These are phyloP conservation scores for Aeschynomene evenia DNA, from an alignment of 306 rosid species.

Conservation along the genomic window DNA sequence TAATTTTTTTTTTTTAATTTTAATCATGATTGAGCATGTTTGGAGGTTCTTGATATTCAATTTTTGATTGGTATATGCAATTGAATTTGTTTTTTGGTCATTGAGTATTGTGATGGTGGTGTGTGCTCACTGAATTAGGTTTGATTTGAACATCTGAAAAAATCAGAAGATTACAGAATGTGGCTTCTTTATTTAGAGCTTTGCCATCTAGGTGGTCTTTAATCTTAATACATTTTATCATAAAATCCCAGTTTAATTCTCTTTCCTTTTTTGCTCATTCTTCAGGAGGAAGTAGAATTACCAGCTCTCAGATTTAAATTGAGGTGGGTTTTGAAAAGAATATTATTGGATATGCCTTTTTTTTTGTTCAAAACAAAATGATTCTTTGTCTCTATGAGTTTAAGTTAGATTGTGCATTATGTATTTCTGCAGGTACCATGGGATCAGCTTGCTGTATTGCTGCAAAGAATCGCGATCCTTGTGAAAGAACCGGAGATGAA, in stretches of 20 bases:
- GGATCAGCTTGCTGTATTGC: constrained; percentile 67
- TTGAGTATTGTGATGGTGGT: neutral
- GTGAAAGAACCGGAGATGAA: constrained; percentile 42
- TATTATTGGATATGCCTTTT: neutral
- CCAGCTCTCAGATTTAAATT: constrained; percentile 25
- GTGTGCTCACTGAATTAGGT: neutral
- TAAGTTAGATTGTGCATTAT: constrained; percentile 20
- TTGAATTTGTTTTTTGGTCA: neutral
- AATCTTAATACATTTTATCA: neutral
- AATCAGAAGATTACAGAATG: neutral
- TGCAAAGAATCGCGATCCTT: constrained; percentile 37
- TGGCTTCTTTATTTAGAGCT: too few relatives aligned
- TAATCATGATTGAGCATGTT: neutral
- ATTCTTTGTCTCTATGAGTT: neutral
- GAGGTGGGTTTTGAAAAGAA: constrained; percentile 24
- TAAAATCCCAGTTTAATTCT: neutral
- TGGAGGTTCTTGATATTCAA: neutral
- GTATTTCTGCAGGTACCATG: constrained; percentile 41
- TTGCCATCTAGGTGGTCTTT: too few relatives aligned
- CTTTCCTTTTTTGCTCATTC: constrained; percentile 11
- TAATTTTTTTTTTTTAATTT: neutral
- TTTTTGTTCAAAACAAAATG: neutral
- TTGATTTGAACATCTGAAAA: neutral
- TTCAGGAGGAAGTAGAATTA: constrained; percentile 37
- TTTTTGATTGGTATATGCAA: constrained; percentile 7